Conservation (phyloP, 2,329 filamentous ascomycete species). For the Fusarium armeniacum region DNA sequence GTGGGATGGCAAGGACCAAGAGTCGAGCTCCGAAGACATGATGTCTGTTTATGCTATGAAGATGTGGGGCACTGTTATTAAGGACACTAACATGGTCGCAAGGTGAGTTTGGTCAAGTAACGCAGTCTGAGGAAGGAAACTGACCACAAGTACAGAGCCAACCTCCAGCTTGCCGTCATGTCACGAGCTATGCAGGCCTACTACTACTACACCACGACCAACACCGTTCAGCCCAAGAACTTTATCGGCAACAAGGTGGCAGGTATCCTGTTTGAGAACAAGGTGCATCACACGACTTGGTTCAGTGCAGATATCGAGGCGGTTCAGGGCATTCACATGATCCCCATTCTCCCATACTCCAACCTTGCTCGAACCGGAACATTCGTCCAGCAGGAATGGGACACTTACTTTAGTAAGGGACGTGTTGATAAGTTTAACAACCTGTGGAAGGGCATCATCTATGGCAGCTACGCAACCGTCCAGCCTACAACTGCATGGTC, state of each 20-base stretch:
- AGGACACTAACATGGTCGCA: constrained; percentile 84
- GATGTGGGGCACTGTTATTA: constrained; percentile 88
- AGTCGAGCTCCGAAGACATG: constrained; percentile 90
- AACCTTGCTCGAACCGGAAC: constrained; percentile 73
- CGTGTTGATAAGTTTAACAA: constrained; percentile 75
- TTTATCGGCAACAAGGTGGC: constrained; percentile 85
- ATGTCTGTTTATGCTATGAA: constrained; percentile 91
- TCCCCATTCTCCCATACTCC: constrained; percentile 78
- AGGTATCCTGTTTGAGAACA: constrained; percentile 90
- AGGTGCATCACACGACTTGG: constrained; percentile 92
- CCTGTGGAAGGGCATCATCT: constrained; percentile 89
- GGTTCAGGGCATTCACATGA: constrained; percentile 85
- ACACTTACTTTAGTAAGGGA: constrained; percentile 78
- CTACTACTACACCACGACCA: constrained; percentile 82
- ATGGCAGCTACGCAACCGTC: constrained; percentile 83
- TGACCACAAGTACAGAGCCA: constrained; percentile 65
- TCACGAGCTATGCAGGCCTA: constrained; percentile 81
- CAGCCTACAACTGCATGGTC: constrained; percentile 77
- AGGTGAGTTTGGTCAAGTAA: constrained; percentile 60
- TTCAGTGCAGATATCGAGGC: constrained; percentile 82
- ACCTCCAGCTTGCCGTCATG: constrained; percentile 86
- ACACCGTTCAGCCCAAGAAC: constrained; percentile 77
- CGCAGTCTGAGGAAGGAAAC: not conserved
- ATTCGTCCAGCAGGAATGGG: constrained; percentile 89
- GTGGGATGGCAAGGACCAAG: constrained; percentile 83